Percentiles rank a stretch among this genome's conserved stretches.
phyloP scores from a whole-genome alignment of 2,329 filamentous ascomycete species.

The Cryphonectria naterciae region DNA sequence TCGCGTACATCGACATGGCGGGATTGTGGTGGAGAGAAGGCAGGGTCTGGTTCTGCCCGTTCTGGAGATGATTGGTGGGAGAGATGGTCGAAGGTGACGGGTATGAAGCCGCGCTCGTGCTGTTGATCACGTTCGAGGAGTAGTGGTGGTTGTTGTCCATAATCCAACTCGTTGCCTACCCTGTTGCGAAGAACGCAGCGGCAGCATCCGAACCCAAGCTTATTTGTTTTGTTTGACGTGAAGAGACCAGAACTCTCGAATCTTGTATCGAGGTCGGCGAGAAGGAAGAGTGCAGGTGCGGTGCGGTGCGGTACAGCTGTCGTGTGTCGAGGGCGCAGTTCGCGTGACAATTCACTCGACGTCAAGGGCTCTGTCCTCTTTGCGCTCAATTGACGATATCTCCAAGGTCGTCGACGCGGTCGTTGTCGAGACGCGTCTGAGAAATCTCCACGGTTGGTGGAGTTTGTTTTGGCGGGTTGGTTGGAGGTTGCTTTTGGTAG shows the following conservation, averaged over 20 bases:
- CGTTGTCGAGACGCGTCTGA: constrained; percentile 24
- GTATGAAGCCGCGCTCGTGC: constrained; percentile 37
- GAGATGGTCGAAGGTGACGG: constrained; percentile 35
- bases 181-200: constrained; percentile 27
- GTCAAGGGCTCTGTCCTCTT: not conserved
- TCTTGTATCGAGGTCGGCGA: constrained; percentile 1
- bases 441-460: constrained; percentile 24
- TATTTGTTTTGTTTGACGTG: constrained; percentile 1
- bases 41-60: constrained; percentile 36
- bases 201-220: constrained; percentile 28
- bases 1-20: constrained; percentile 60
- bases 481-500: constrained; percentile 19
- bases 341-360: not conserved
- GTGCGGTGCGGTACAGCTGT: not conserved
- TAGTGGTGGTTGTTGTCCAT: constrained; percentile 39
- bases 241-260: constrained; percentile 14
- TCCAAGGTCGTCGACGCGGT: constrained; percentile 24
- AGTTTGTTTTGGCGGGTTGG: constrained; percentile 17
- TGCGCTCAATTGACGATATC: constrained; percentile 12
- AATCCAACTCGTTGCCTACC: constrained; percentile 32
- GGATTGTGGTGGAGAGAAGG: constrained; percentile 45
- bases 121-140: constrained; percentile 39
- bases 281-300: too few species aligned
- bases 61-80: constrained; percentile 33
- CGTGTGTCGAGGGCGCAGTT: not conserved